Evolutionary conservation across 768 basidiomycete genomes (phyloP).

Genomic region (Daedaleopsis nitida): DNA sequence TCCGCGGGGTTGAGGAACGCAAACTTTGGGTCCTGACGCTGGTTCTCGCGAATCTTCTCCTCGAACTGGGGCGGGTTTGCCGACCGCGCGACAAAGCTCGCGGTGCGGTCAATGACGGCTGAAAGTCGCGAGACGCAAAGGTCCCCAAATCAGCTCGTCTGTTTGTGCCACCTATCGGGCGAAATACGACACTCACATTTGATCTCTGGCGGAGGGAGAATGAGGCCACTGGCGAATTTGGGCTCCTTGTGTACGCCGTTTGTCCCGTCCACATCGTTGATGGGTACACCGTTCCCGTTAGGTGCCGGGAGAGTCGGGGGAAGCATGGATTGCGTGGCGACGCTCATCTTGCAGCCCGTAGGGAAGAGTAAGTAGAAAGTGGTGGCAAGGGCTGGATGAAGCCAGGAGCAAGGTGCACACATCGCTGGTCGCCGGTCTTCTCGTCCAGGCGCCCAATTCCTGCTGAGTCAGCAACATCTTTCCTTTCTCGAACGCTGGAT

Average conservation of each 20-base stretch:
- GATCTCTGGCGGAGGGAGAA: constrained; percentile 95
- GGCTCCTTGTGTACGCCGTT: constrained; percentile 37
- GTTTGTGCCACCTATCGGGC: neutral
- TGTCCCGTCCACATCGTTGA: constrained; percentile 41
- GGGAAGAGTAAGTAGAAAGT: constrained; percentile 24
- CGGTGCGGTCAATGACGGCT: constrained; percentile 97
- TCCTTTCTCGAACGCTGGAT: constrained; percentile 14
- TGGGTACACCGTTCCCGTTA: constrained; percentile 47
- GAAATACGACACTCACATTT: constrained; percentile 59
- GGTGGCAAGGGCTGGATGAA: constrained; percentile 9
- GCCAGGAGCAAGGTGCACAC: constrained; percentile 1
- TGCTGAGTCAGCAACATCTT: constrained; percentile 28
- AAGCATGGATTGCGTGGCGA: constrained; percentile 41
- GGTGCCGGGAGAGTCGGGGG: constrained; percentile 30
- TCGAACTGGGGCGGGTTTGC: constrained; percentile 92
- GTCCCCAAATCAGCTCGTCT: neutral
- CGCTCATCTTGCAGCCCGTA: constrained; percentile 37
- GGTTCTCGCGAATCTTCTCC: constrained; percentile 95
- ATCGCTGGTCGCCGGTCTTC: constrained; percentile 9
- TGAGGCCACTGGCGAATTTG: constrained; percentile 79
- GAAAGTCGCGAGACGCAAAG: neutral
- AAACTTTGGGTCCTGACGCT: constrained; percentile 96
- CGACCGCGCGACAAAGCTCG: constrained; percentile 88
- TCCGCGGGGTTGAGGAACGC: constrained; percentile 96
- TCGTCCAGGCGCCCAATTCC: neutral